Base-by-base conservation (phyloP, 1,284 basidiomycete genomes). In the Naganishia albida region DNA sequence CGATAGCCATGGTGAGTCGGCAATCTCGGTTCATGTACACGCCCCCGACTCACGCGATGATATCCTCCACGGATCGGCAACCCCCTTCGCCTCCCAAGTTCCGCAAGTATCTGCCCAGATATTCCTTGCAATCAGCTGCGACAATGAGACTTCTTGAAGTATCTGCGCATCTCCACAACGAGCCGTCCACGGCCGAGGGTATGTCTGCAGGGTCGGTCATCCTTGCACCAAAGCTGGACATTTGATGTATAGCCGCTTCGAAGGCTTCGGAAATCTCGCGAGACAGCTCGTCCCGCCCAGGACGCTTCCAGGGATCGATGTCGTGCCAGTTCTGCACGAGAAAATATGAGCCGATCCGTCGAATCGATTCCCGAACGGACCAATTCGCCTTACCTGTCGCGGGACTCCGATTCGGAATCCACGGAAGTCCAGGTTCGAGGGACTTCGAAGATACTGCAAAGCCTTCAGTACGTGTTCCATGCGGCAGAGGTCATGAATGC, bases 121-220 rank as follows among this genome's bases (percentile, higher is more conserved):
- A 67, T 25, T 67, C 56, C 30, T 66, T 69, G 53, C 67, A 69
- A 40, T 69, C 68, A 39, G 66, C 64, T 25, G 62, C 55, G 10
- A 69, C 68, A 13, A 69, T 60, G 18, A 66, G 18, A 15, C 42
- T 46, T 42, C 68, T 62, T 18, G 56, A 62, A 16, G 54, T 55
- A 20, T 43, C 44, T 26, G 62, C 59, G 43, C 66, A 66, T 16
- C 20, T 43, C 66, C 66, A 69, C 26, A 69, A 39, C 2, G 62
- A 56, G 13, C 64, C 64, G 46, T 69, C 68, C 7, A 67, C 60
- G 0, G 62, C 68, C 1, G 68, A 70, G 23, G 70, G 70, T 18
- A 71, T 54, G 23, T 67, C 52, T 25, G 67, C 67, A 13, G 65
- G 65, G 51, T 71, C 67, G 16, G 62, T 53, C 6, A 71, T 50